A percentile compares a stretch with the other conserved stretches of the same genome.
phyloP scores from a whole-genome alignment of 345 rosid species.

The Corchorus olitorius region DNA sequence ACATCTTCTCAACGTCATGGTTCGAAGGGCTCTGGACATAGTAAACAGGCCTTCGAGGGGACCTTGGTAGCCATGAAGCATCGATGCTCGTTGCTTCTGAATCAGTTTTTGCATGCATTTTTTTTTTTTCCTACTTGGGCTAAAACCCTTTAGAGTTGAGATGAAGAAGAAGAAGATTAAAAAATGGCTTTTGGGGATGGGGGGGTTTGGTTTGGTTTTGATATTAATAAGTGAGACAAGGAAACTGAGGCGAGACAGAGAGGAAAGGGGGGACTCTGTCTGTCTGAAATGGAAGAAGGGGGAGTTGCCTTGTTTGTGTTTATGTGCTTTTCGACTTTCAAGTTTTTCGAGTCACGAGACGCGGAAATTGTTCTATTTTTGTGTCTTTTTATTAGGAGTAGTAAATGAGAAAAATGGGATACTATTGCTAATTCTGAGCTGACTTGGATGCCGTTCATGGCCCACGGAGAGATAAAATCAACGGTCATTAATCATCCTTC shows the following conservation, averaged over 20 bases:
- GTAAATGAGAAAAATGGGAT: no score
- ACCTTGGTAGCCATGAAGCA: conserved; percentile 62
- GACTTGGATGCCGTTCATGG: no score
- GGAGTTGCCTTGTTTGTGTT: neutral
- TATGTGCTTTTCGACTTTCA: neutral
- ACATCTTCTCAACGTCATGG: conserved; percentile 93
- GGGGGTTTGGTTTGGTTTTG: neutral
- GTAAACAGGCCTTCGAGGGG: conserved; percentile 74
- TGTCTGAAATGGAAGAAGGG: neutral
- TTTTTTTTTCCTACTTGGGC: neutral
- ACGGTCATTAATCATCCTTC: no score
- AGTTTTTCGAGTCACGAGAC: neutral
- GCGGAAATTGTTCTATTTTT: neutral
- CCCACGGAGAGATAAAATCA: no score
- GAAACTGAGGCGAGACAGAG: neutral
- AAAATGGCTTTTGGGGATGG: neutral
- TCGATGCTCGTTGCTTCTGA: conserved; percentile 87
- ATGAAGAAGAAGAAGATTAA: neutral
- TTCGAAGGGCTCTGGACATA: conserved; percentile 98
- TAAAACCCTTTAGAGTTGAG: no score
- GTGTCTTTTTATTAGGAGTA: no score
- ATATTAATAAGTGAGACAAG: neutral
- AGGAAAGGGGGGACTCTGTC: neutral
- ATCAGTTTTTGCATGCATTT: conserved; percentile 92
- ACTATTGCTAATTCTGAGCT: no score